Evolutionary conservation across 768 basidiomycete species (phyloP).

Genomic region (Pholiota molesta): DNA sequence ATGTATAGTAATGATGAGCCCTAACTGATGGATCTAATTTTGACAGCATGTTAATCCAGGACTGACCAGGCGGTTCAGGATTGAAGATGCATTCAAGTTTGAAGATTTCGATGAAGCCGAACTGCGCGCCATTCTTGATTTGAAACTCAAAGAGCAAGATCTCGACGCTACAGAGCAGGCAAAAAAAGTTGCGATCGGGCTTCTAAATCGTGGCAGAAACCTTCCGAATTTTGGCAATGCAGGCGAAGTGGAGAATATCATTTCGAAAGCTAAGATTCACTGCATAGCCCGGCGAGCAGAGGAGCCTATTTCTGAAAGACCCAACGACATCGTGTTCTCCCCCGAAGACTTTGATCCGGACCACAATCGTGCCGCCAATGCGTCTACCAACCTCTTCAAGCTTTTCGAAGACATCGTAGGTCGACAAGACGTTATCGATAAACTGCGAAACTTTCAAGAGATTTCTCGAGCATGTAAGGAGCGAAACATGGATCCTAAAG

Average conservation of each 20-base stretch:
- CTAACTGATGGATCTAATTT: not conserved
- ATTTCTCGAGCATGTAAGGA: slow-evolving; percentile 51
- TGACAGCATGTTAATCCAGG: slow-evolving; percentile 71
- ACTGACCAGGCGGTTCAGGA: slow-evolving; percentile 64
- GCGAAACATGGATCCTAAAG: slow-evolving; percentile 43
- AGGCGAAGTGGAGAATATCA: slow-evolving; percentile 65
- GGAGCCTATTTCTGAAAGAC: slow-evolving; percentile 25
- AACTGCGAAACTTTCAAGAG: slow-evolving; percentile 54
- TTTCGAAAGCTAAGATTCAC: slow-evolving; percentile 50
- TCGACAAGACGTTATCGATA: slow-evolving; percentile 52
- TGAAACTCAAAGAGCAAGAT: slow-evolving; percentile 61
- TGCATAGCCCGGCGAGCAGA: slow-evolving; percentile 42
- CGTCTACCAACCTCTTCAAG: slow-evolving; percentile 52
- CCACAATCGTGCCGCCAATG: slow-evolving; percentile 50
- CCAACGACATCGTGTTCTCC: slow-evolving; percentile 51
- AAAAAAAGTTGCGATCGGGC: slow-evolving; percentile 56
- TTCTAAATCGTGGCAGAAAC: slow-evolving; percentile 41
- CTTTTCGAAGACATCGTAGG: slow-evolving; percentile 69
- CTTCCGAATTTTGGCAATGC: slow-evolving; percentile 70
- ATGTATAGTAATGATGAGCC: not conserved
- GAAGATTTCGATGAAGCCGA: slow-evolving; percentile 63
- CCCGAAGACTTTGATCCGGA: slow-evolving; percentile 65
- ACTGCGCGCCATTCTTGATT: slow-evolving; percentile 51
- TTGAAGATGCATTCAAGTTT: slow-evolving; percentile 72
- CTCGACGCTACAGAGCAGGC: slow-evolving; percentile 58